phyloP scores from a whole-genome alignment of 805 yeast species.

The Candida andamanensis region DNA sequence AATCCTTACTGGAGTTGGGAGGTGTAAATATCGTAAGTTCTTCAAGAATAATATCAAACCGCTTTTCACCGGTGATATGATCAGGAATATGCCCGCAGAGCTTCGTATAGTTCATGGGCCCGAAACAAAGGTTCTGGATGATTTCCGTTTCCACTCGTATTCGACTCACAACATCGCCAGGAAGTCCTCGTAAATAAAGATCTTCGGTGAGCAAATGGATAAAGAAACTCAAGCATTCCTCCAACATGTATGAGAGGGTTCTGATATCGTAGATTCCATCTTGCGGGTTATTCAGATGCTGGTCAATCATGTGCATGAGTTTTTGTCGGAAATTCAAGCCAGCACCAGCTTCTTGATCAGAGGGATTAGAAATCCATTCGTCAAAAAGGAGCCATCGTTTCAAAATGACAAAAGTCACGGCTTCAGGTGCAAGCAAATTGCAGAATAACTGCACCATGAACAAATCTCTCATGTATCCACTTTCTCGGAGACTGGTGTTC shows the following conservation, averaged over 20 bases:
- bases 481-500: slow-evolving; percentile 73
- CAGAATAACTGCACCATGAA: slow-evolving; percentile 65
- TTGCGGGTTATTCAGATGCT: too few species aligned
- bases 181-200: slow-evolving; percentile 46
- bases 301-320: too few species aligned
- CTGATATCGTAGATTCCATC: slow-evolving; percentile 36
- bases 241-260: slow-evolving; percentile 59
- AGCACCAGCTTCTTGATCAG: not conserved
- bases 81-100: slow-evolving; percentile 70
- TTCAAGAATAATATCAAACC: slow-evolving; percentile 52
- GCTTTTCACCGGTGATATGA: slow-evolving; percentile 63
- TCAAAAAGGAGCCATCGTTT: slow-evolving; percentile 63
- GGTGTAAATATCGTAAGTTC: slow-evolving; percentile 29
- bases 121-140: slow-evolving; percentile 78
- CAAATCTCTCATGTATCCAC: slow-evolving; percentile 75
- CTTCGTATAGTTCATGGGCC: slow-evolving; percentile 66
- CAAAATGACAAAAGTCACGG: slow-evolving; percentile 52
- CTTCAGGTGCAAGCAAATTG: slow-evolving; percentile 46
- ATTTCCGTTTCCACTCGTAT: slow-evolving; percentile 60
- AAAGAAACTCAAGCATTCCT: slow-evolving; percentile 69
- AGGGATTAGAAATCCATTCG: slow-evolving; percentile 18
- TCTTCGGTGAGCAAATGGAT: slow-evolving; percentile 68
- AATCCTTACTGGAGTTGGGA: slow-evolving; percentile 31
- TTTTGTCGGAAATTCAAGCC: slow-evolving; percentile 1
- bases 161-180: slow-evolving; percentile 45